Percentiles rank a stretch among this genome's conserved stretches.
These are phyloP conservation scores for Yamadazyma endophytica DNA, from an alignment of 805 yeast species.

Conservation along the genomic window DNA sequence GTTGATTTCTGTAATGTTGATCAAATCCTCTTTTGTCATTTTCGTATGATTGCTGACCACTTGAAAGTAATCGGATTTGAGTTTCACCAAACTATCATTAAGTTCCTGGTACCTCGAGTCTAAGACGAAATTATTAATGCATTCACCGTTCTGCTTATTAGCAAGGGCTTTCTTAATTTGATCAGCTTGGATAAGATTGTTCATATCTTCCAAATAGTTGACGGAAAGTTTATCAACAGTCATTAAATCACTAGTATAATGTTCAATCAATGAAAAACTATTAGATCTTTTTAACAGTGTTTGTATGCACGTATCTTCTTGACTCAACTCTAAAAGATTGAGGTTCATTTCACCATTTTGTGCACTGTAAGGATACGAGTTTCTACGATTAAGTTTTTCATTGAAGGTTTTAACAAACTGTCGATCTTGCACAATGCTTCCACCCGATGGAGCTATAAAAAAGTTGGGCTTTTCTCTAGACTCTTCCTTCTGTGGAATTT, in stretches of 20 bases:
- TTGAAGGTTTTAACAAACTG: neutral
- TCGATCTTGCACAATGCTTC: neutral
- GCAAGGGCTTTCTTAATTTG: slow-evolving; percentile 10
- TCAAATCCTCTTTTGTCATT: slow-evolving; percentile 26
- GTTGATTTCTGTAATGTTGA: slow-evolving; percentile 22
- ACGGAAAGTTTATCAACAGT: slow-evolving; percentile 7
- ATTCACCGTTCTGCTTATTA: slow-evolving; percentile 5
- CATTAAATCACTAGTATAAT: neutral
- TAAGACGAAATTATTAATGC: slow-evolving; percentile 11
- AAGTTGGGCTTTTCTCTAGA: neutral
- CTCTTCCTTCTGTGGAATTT: slow-evolving; percentile 10
- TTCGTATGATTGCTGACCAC: slow-evolving; percentile 20
- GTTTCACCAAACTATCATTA: slow-evolving; percentile 26
- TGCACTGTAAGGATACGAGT: slow-evolving; percentile 25
- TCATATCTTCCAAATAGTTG: slow-evolving; percentile 8
- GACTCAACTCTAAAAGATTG: slow-evolving; percentile 11
- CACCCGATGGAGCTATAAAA: neutral
- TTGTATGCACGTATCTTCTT: slow-evolving; percentile 1
- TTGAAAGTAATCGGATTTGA: slow-evolving; percentile 22
- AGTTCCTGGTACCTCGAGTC: slow-evolving; percentile 20
- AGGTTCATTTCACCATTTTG: slow-evolving; percentile 4
- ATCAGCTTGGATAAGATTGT: slow-evolving; percentile 17
- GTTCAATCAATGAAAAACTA: slow-evolving; percentile 7
- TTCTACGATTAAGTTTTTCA: slow-evolving; percentile 25
- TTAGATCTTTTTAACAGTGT: slow-evolving; percentile 2